These are phyloP conservation scores for Asclepias syriaca DNA, from an alignment of 257 asterid genomes.

Conservation along the genomic window DNA sequence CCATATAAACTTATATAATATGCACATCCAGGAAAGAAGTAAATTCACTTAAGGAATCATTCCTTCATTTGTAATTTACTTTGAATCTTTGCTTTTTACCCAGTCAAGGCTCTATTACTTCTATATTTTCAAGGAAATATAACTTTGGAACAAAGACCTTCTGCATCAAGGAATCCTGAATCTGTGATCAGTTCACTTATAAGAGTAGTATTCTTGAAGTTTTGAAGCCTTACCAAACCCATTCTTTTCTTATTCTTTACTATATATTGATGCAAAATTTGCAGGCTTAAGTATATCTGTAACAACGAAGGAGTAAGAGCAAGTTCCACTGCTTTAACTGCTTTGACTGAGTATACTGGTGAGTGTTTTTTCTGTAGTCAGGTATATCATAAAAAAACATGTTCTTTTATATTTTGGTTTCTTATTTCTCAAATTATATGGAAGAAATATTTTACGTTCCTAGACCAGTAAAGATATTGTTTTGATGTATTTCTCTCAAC, in stretches of 20 bases:
- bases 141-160: background rate
- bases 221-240: background rate
- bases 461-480: background rate
- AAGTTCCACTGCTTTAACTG: conserved; percentile 70
- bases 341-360: conserved; percentile 85
- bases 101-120: background rate
- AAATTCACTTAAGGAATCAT: background rate
- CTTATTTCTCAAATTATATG: background rate
- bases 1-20: background rate
- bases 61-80: background rate
- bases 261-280: conserved; percentile 18
- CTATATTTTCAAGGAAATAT: background rate
- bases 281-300: conserved; percentile 90
- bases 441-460: background rate
- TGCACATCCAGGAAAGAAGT: background rate
- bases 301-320: conserved; percentile 69
- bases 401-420: background rate
- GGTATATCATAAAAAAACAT: background rate
- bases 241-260: conserved; percentile 4
- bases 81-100: background rate
- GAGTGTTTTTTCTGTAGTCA: conserved; percentile 18
- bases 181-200: background rate
- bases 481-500: background rate
- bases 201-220: background rate
- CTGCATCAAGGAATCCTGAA: background rate